Percentiles rank a stretch among this genome's conserved stretches.
Evolutionary conservation across 108 stramenopile species (phyloP).

Genomic region (Skeletonema grethae): DNA sequence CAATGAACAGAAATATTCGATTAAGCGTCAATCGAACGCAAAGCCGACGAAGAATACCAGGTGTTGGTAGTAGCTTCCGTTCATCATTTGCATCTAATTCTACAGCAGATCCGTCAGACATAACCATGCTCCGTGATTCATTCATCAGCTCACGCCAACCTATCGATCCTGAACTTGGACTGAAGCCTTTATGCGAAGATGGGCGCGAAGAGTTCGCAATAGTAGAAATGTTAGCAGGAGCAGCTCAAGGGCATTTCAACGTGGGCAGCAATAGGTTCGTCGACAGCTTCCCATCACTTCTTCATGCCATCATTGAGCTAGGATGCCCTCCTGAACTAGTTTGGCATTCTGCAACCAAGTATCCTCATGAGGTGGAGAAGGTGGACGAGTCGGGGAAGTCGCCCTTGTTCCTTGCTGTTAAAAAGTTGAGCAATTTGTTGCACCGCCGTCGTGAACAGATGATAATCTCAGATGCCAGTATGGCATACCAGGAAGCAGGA

Average conservation of each 20-base stretch:
- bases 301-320: constrained; percentile 25
- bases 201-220: constrained; percentile 30
- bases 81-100: constrained; percentile 28
- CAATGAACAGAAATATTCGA: not conserved
- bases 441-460: not conserved
- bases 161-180: constrained; percentile 26
- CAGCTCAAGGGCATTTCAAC: constrained; percentile 21
- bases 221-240: constrained; percentile 26
- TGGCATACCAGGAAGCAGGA: not conserved
- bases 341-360: constrained; percentile 28
- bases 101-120: not conserved
- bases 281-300: constrained; percentile 1
- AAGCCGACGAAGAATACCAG: constrained; percentile 3
- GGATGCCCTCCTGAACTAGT: constrained; percentile 29
- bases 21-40: not conserved
- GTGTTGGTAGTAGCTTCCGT: constrained; percentile 20
- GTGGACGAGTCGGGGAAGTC: constrained; percentile 18
- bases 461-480: not conserved
- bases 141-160: constrained; percentile 22
- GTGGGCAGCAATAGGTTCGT: not conserved
- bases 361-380: constrained; percentile 19
- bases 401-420: constrained; percentile 25
- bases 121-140: constrained; percentile 9
- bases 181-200: constrained; percentile 22
- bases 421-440: constrained; percentile 9